Conservation (phyloP, 768 basidiomycete genomes). For the Megacollybia marginata region DNA sequence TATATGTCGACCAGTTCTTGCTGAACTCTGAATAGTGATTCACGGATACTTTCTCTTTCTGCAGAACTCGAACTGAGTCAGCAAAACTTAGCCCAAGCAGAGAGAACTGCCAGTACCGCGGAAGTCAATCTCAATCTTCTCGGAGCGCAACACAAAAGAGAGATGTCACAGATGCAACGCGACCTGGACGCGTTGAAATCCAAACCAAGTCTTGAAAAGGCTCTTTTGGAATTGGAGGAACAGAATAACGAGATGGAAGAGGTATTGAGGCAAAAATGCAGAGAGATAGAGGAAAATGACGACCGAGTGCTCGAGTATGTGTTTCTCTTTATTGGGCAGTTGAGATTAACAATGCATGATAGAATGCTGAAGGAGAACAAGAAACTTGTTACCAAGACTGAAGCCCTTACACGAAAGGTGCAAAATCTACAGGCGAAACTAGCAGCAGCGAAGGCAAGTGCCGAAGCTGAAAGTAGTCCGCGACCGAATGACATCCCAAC, state of each 20-base stretch:
- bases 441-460: slow-evolving; percentile 39
- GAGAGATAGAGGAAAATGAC: slow-evolving; percentile 80
- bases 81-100: slow-evolving; percentile 39
- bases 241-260: slow-evolving; percentile 73
- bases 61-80: slow-evolving; percentile 34
- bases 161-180: slow-evolving; percentile 47
- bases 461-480: slow-evolving; percentile 1
- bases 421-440: slow-evolving; percentile 66
- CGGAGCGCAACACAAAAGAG: slow-evolving; percentile 59
- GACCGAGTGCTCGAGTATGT: slow-evolving; percentile 74
- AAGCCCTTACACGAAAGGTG: slow-evolving; percentile 64
- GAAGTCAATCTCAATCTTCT: slow-evolving; percentile 63
- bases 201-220: slow-evolving; percentile 47
- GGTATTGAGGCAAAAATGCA: slow-evolving; percentile 56
- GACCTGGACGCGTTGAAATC: slow-evolving; percentile 47
- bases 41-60: slow-evolving; percentile 24
- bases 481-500: background rate
- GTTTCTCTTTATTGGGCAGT: background rate
- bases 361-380: slow-evolving; percentile 80
- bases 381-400: slow-evolving; percentile 63
- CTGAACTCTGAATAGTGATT: slow-evolving; percentile 36
- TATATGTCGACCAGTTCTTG: slow-evolving; percentile 1
- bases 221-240: slow-evolving; percentile 56
- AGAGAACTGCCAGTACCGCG: slow-evolving; percentile 52
- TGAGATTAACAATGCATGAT: slow-evolving; percentile 4